Evolutionary conservation across 371 early-diverging fungal species (phyloP).

Genomic region (Rhizopus microsporus): DNA sequence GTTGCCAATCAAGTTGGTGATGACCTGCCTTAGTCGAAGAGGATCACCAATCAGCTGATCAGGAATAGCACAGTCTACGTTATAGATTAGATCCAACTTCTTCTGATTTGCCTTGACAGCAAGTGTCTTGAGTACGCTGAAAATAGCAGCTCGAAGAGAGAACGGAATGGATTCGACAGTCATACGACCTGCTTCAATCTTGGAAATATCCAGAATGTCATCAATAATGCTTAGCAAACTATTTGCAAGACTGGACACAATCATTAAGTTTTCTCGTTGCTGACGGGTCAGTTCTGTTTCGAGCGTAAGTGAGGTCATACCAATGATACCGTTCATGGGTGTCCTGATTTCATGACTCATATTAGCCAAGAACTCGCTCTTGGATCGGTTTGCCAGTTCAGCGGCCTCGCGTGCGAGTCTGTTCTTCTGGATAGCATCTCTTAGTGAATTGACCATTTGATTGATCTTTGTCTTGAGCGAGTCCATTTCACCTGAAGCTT

Average conservation of each 20-base stretch:
- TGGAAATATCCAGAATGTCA: slow-evolving; percentile 82
- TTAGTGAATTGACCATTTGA: slow-evolving; percentile 67
- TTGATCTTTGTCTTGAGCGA: slow-evolving; percentile 79
- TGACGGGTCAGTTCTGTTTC: slow-evolving; percentile 69
- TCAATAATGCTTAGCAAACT: slow-evolving; percentile 75
- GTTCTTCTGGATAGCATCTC: slow-evolving; percentile 73
- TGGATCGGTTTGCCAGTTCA: slow-evolving; percentile 72
- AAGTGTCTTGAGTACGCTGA: slow-evolving; percentile 68
- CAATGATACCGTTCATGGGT: slow-evolving; percentile 81
- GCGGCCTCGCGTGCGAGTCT: slow-evolving; percentile 73
- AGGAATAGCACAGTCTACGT: slow-evolving; percentile 67
- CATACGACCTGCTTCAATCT: slow-evolving; percentile 82
- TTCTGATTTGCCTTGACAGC: slow-evolving; percentile 72
- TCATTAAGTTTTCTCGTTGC: slow-evolving; percentile 76
- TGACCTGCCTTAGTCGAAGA: slow-evolving; percentile 73
- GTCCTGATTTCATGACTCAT: slow-evolving; percentile 80
- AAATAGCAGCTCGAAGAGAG: slow-evolving; percentile 66
- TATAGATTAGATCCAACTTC: slow-evolving; percentile 61
- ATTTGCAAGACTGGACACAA: slow-evolving; percentile 67
- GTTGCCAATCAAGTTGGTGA: slow-evolving; percentile 84
- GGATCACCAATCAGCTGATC: slow-evolving; percentile 79
- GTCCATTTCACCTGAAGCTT: slow-evolving; percentile 78
- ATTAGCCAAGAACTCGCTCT: slow-evolving; percentile 76
- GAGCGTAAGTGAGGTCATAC: slow-evolving; percentile 69
- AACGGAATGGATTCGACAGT: slow-evolving; percentile 69